phyloP scores from a whole-genome alignment of 2,329 filamentous ascomycete genomes.

The Verticillium dahliae region DNA sequence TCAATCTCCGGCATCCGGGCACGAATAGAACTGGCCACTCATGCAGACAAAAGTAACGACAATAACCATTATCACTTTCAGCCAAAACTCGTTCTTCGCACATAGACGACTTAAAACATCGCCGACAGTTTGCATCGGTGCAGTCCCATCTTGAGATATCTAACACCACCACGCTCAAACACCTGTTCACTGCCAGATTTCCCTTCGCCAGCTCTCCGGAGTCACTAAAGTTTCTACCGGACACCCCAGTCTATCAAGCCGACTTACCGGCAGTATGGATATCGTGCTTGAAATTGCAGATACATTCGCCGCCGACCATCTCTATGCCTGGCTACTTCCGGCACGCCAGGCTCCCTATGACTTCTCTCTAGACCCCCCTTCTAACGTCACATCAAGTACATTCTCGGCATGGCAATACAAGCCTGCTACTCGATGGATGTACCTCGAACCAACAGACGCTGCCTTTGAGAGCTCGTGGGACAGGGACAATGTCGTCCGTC shows the following conservation, averaged over 20 bases:
- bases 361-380: constrained; percentile 37
- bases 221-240: too few species aligned
- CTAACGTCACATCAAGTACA: constrained; percentile 47
- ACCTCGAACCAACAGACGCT: constrained; percentile 62
- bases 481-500: constrained; percentile 71
- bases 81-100: too few species aligned
- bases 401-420: constrained; percentile 63
- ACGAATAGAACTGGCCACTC: too few species aligned
- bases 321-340: constrained; percentile 70
- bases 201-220: too few species aligned
- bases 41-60: too few species aligned
- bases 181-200: too few species aligned
- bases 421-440: constrained; percentile 65
- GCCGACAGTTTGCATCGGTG: too few species aligned
- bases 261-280: constrained; percentile 61
- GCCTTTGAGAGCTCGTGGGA: constrained; percentile 75
- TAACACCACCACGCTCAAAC: too few species aligned
- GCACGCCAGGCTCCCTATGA: constrained; percentile 46
- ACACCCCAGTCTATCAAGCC: not conserved
- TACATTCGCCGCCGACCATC: constrained; percentile 71
- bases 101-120: too few species aligned
- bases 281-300: constrained; percentile 83
- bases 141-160: too few species aligned
- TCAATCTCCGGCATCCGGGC: too few species aligned
- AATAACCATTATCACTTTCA: too few species aligned